Conservation (phyloP, 1,139 yeast species). For the Hansenula anomala region DNA sequence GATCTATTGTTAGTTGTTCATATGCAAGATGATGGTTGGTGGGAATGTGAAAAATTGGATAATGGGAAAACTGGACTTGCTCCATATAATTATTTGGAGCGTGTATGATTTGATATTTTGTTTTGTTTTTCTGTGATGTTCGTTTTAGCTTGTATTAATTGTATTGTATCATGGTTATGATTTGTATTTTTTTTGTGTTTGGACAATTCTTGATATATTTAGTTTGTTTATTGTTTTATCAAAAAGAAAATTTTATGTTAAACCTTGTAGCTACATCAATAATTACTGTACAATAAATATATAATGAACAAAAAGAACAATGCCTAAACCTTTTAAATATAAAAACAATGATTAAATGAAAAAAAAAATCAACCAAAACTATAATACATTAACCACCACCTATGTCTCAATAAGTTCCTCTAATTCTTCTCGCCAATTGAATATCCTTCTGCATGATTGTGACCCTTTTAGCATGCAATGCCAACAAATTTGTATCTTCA, state of each 20-base stretch:
- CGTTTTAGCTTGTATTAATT: too few relatives aligned
- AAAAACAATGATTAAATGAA: too few relatives aligned
- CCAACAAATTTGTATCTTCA: constrained; percentile 89
- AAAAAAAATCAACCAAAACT: too few relatives aligned
- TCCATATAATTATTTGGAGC: constrained; percentile 66
- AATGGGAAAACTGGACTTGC: constrained; percentile 67
- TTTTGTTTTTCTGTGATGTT: not conserved
- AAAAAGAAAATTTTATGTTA: too few relatives aligned
- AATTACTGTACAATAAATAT: too few relatives aligned
- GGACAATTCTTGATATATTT: too few relatives aligned
- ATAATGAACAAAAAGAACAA: too few relatives aligned
- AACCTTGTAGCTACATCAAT: too few relatives aligned
- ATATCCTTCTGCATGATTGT: constrained; percentile 94
- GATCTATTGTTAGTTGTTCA: constrained; percentile 68
- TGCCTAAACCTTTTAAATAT: not conserved
- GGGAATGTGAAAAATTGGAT: constrained; percentile 69
- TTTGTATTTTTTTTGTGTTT: too few relatives aligned
- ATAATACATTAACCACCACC: not conserved
- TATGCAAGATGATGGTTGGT: constrained; percentile 89
- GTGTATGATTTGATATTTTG: constrained; percentile 1
- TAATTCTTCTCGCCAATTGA: constrained; percentile 82
- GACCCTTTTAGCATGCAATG: constrained; percentile 89
- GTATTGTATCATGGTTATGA: too few relatives aligned
- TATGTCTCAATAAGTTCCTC: constrained; percentile 57
- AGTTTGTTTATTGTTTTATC: too few relatives aligned